phyloP scores from a whole-genome alignment of 2,329 filamentous ascomycete species.

The Penicillium sp. region DNA sequence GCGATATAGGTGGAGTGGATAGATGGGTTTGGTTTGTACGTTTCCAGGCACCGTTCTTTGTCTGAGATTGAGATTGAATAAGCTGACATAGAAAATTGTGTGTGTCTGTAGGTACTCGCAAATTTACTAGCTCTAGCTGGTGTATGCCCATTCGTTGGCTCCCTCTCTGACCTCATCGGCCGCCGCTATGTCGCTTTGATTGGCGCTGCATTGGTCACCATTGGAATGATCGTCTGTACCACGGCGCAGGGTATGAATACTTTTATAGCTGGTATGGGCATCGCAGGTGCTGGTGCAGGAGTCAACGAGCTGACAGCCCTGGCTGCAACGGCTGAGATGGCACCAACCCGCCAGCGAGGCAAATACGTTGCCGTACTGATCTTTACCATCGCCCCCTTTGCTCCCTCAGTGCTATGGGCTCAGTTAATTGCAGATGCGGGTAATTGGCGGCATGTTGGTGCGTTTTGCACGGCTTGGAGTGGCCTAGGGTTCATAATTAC shows the following conservation, averaged over 20 bases:
- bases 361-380: conserved; percentile 66
- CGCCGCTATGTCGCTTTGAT: conserved; percentile 64
- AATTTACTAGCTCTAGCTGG: conserved; percentile 62
- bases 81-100: not conserved
- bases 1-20: conserved; percentile 64
- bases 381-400: conserved; percentile 67
- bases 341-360: conserved; percentile 67
- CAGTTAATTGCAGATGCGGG: conserved; percentile 59
- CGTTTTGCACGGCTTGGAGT: conserved; percentile 50
- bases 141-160: conserved; percentile 68
- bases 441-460: conserved; percentile 51
- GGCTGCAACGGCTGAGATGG: conserved; percentile 70
- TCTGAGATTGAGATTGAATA: not conserved
- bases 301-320: conserved; percentile 72
- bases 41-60: not conserved
- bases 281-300: conserved; percentile 69
- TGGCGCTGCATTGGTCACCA: conserved; percentile 58
- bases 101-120: conserved; percentile 44
- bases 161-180: conserved; percentile 67
- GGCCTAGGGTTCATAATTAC: conserved; percentile 49
- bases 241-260: conserved; percentile 64
- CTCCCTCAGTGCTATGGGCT: conserved; percentile 65
- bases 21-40: conserved; percentile 65
- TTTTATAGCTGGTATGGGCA: conserved; percentile 65
- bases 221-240: conserved; percentile 65